Conservation (phyloP, 2,329 filamentous ascomycete species). For the Sclerotinia subarctica region DNA sequence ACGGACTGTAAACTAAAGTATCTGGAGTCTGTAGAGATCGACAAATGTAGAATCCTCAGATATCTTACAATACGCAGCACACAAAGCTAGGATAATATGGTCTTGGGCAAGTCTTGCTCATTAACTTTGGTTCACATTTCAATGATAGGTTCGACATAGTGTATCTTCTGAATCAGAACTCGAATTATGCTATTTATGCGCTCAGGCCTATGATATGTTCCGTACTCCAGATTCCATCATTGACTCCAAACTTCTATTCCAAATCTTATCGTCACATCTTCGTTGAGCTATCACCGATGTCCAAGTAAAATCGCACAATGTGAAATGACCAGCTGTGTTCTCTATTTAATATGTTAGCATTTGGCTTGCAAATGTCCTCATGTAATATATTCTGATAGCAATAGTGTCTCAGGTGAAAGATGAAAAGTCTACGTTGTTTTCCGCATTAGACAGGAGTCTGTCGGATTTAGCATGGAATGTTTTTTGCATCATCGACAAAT, state of each 20-base stretch:
- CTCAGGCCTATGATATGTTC: too few species aligned
- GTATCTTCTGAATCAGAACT: background rate
- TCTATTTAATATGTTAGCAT: constrained; percentile 5
- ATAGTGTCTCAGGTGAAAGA: constrained; percentile 69
- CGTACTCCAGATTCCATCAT: too few species aligned
- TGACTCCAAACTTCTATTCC: too few species aligned
- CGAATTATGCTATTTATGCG: background rate
- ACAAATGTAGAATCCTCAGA: too few species aligned
- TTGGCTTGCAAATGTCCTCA: constrained; percentile 7
- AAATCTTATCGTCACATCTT: too few species aligned
- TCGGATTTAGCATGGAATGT: constrained; percentile 76
- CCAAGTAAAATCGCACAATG: background rate
- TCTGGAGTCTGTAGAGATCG: too few species aligned
- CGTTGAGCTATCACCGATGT: too few species aligned
- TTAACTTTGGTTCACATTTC: background rate
- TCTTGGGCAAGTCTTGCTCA: too few species aligned
- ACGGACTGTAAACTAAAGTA: too few species aligned
- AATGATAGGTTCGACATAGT: background rate
- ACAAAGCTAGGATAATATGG: too few species aligned
- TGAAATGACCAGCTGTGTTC: background rate
- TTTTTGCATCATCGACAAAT: constrained; percentile 60
- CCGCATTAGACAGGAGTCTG: constrained; percentile 53
- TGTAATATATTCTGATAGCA: constrained; percentile 6
- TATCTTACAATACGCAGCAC: too few species aligned
- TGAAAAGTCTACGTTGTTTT: constrained; percentile 72